Conservation (phyloP, 164 flowering plant genomes). For the Vitis rupestris region DNA sequence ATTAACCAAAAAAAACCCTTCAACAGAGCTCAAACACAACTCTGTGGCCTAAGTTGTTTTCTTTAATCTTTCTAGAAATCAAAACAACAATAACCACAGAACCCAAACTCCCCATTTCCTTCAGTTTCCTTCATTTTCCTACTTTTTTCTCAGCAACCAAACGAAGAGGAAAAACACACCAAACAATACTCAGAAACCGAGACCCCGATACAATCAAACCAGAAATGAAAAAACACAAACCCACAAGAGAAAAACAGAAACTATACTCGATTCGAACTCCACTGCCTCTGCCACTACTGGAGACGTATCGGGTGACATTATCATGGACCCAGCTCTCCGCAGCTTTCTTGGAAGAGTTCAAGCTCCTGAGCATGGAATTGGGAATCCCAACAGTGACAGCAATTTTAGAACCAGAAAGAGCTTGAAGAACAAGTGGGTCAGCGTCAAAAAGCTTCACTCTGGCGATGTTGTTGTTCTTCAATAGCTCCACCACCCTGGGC, state of each 20-base stretch:
- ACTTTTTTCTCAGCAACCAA: not conserved
- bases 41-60: no score
- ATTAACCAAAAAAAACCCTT: no score
- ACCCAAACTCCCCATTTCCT: no score
- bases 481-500: conserved; percentile 62
- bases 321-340: conserved; percentile 90
- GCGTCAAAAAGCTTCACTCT: conserved; percentile 80
- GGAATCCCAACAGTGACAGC: conserved; percentile 77
- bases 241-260: not conserved
- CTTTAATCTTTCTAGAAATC: no score
- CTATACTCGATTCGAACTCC: conserved; percentile 63
- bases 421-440: conserved; percentile 61
- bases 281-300: conserved; percentile 27
- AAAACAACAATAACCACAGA: no score
- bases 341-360: conserved; percentile 65
- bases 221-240: not conserved
- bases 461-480: conserved; percentile 64
- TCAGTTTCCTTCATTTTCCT: no score
- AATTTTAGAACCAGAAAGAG: conserved; percentile 66
- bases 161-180: not conserved
- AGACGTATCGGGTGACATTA: conserved; percentile 69
- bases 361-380: conserved; percentile 58
- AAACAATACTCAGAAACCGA: not conserved
- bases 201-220: not conserved
- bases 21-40: no score